phyloP scores from a whole-genome alignment of 2,329 filamentous ascomycete species.

The Blastomyces silverae region DNA sequence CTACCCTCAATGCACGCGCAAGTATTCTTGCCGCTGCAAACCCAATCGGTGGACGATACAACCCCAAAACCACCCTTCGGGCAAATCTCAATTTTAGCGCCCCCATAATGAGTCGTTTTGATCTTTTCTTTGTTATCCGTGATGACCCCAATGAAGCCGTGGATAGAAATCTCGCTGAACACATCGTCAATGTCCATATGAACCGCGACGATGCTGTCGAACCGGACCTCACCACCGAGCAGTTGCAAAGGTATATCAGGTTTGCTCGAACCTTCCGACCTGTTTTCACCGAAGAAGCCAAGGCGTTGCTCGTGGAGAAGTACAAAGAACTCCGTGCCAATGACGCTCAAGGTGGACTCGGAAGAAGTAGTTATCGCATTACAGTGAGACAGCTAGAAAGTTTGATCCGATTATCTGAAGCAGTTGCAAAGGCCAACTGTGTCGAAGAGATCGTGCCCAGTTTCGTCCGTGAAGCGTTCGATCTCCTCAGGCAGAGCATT shows the following conservation, averaged over 20 bases:
- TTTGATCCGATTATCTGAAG: slow-evolving; percentile 90
- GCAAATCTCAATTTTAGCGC: slow-evolving; percentile 98
- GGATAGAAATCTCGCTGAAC: slow-evolving; percentile 83
- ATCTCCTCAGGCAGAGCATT: slow-evolving; percentile 85
- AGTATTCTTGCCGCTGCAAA: slow-evolving; percentile 95
- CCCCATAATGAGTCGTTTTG: slow-evolving; percentile 98
- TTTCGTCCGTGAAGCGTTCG: slow-evolving; percentile 88
- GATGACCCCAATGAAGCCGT: slow-evolving; percentile 93
- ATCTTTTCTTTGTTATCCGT: slow-evolving; percentile 95
- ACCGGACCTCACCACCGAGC: slow-evolving; percentile 92
- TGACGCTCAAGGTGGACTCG: slow-evolving; percentile 88
- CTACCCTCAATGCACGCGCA: slow-evolving; percentile 90
- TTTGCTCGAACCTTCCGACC: slow-evolving; percentile 93
- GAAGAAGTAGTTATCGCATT: slow-evolving; percentile 93
- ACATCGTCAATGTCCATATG: slow-evolving; percentile 92
- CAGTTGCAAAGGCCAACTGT: slow-evolving; percentile 97
- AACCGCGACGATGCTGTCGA: slow-evolving; percentile 83
- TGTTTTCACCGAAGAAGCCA: slow-evolving; percentile 82
- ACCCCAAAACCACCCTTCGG: slow-evolving; percentile 86
- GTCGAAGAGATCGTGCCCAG: slow-evolving; percentile 77
- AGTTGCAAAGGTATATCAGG: slow-evolving; percentile 92
- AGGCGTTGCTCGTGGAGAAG: slow-evolving; percentile 74
- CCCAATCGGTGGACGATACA: slow-evolving; percentile 87
- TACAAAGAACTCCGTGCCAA: slow-evolving; percentile 94
- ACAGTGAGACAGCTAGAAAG: slow-evolving; percentile 94